Evolutionary conservation across 2,329 filamentous ascomycete species (phyloP), one percentile per base, ranked within the genome.

Genomic region (Emericellopsis atlantica): DNA sequence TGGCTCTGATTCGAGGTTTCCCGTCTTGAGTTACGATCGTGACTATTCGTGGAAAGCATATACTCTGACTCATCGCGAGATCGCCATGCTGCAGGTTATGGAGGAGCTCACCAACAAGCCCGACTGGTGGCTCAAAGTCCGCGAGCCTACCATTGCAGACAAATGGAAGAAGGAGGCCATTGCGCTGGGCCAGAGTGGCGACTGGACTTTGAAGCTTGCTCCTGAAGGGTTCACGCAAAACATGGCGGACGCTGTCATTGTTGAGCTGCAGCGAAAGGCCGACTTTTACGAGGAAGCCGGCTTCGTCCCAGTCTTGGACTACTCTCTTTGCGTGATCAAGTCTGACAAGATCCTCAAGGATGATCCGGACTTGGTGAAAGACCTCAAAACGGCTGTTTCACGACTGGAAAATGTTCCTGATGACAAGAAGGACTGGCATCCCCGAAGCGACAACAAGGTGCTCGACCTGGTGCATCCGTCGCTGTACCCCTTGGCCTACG

Each of bases 391-490:
- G 3, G 66, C 63, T 1, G 66, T 73, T 26, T 51, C 54, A 2
- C 52, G 51, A 0, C 58, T 84, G 2, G 69, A 80, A 44, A 54
- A 70, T 15, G 61, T 72, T 1, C 66, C 70, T 0, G 66, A 71
- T 6, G 41, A 58, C 0, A 39, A 61, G 29, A 69, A 71, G 46
- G 78, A 81, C 53, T 84, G 71, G 67, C 74, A 82, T 53, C 79
- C 78, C 0, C 61, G 67, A 3, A 76, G 71, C 1, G 59, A 75
- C 26, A 54, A 60, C 1, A 68, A 66, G 44, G 76, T 84, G 2
- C 66, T 79, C 1, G 71, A 84, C 50, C 58, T 83, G 2, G 66
- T 83, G 5, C 70, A 83, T 46, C 77, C 79, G 1, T 82, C 76
- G 0, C 59, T 83, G 6, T 83, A 69, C 46, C 76, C 79, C 0